These are phyloP conservation scores for Debaryomyces udenii DNA, from an alignment of 1,139 yeast species.

Conservation along the genomic window DNA sequence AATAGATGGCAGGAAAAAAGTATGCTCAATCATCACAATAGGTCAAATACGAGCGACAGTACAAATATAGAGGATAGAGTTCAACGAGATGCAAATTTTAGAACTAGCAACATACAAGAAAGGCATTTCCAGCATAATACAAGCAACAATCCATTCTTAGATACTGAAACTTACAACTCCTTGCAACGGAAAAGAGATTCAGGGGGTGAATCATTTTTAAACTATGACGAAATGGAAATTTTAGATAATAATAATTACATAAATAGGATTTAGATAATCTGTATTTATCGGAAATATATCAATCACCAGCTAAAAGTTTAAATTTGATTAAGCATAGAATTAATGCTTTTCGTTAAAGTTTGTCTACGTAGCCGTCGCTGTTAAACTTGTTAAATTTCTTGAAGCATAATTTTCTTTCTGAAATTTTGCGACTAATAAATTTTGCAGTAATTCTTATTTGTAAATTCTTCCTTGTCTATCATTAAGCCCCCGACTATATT, in stretches of 20 bases:
- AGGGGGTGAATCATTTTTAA: conserved; percentile 25
- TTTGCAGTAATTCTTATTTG: too few species aligned
- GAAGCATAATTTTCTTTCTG: neutral
- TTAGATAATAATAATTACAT: conserved; percentile 26
- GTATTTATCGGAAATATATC: neutral
- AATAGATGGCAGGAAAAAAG: neutral
- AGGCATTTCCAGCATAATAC: conserved; percentile 11
- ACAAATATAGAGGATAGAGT: neutral
- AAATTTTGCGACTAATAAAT: neutral
- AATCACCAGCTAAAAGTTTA: neutral
- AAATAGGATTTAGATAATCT: conserved; percentile 12
- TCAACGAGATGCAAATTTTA: conserved; percentile 3
- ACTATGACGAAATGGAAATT: conserved; percentile 32
- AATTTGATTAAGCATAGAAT: neutral
- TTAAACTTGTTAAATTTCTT: too few species aligned
- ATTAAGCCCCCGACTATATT: too few species aligned
- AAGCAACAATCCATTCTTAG: conserved; percentile 14
- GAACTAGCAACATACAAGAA: conserved; percentile 1
- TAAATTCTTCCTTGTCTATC: too few species aligned
- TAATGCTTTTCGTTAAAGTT: neutral
- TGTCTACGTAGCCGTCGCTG: too few species aligned
- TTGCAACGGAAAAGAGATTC: conserved; percentile 5
- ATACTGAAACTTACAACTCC: neutral
- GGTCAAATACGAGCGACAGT: conserved; percentile 1
- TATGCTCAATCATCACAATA: conserved; percentile 2